Conservation (phyloP, 2,329 filamentous ascomycete species). For the Cladophialophora yegresii region DNA sequence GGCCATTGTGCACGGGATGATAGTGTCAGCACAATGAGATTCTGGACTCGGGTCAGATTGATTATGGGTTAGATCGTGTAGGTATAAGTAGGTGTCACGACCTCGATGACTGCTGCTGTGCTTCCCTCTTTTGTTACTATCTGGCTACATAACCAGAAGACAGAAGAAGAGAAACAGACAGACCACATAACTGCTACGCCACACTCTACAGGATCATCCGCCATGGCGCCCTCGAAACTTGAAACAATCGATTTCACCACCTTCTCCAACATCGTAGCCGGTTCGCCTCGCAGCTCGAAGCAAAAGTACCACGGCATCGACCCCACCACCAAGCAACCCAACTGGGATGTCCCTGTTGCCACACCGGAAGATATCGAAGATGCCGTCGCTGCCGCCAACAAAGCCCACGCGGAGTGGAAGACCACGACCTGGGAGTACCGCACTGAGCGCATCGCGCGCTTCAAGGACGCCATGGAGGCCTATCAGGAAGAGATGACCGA, state of each 20-base stretch:
- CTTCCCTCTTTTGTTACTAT: background rate
- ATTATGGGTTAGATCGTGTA: background rate
- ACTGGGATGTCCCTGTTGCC: conserved; percentile 52
- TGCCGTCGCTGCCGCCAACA: conserved; percentile 50
- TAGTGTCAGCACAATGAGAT: background rate
- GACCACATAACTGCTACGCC: too few species aligned
- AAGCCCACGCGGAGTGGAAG: conserved; percentile 53
- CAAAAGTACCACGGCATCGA: conserved; percentile 46
- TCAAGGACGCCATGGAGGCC: conserved; percentile 46
- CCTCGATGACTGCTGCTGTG: background rate
- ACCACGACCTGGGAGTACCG: conserved; percentile 50
- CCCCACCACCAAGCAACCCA: conserved; percentile 49
- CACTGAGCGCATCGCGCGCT: conserved; percentile 45
- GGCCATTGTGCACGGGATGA: background rate
- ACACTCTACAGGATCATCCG: too few species aligned
- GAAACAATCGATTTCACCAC: conserved; percentile 28
- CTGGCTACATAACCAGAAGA: background rate
- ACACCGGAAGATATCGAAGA: conserved; percentile 49
- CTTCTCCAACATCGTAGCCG: conserved; percentile 54
- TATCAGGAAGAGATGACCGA: conserved; percentile 49
- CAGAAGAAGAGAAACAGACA: background rate
- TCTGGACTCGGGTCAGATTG: background rate
- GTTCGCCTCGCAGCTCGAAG: conserved; percentile 43
- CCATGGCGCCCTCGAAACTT: conserved; percentile 24
- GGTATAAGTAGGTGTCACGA: background rate